phyloP scores from a whole-genome alignment of 1,284 basidiomycete genomes.

The Chondrostereum purpureum region DNA sequence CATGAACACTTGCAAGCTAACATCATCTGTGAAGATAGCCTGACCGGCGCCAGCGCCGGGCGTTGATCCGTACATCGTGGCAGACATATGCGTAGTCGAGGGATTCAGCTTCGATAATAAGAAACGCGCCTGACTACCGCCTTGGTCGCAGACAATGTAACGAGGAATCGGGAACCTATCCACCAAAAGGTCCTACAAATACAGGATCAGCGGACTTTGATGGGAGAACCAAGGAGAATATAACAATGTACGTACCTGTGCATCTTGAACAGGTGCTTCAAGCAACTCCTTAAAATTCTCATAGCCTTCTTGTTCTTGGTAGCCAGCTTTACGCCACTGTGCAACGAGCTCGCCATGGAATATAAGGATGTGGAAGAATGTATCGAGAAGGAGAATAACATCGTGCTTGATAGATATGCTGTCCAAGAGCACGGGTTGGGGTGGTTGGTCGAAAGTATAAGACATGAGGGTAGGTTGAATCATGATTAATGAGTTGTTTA shows the following conservation, averaged over 20 bases:
- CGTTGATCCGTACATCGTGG: conserved; percentile 77
- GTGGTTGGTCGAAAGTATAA: conserved; percentile 87
- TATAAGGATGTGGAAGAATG: conserved; percentile 99
- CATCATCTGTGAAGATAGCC: conserved; percentile 99
- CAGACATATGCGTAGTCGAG: conserved; percentile 94
- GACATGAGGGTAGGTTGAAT: conserved; percentile 99
- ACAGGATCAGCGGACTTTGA: conserved; percentile 3
- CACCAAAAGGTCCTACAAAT: conserved; percentile 83
- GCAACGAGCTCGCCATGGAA: conserved; percentile 98
- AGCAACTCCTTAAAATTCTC: conserved; percentile 97
- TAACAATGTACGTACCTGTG: conserved; percentile 43
- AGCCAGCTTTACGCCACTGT: conserved; percentile 98
- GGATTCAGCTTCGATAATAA: conserved; percentile 95
- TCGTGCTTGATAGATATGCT: conserved; percentile 97
- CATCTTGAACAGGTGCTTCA: conserved; percentile 75
- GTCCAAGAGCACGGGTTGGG: conserved; percentile 94
- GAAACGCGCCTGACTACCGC: conserved; percentile 97
- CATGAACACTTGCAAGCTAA: conserved; percentile 96
- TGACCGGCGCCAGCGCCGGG: conserved; percentile 66
- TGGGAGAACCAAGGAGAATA: background rate
- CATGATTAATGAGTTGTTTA: conserved; percentile 99
- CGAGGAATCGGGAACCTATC: conserved; percentile 97
- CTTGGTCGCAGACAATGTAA: conserved; percentile 97
- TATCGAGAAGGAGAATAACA: conserved; percentile 96
- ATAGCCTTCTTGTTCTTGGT: conserved; percentile 98